Evolutionary conservation across 169 alveolate species (phyloP).

Genomic region (Plasmodium adleri): DNA sequence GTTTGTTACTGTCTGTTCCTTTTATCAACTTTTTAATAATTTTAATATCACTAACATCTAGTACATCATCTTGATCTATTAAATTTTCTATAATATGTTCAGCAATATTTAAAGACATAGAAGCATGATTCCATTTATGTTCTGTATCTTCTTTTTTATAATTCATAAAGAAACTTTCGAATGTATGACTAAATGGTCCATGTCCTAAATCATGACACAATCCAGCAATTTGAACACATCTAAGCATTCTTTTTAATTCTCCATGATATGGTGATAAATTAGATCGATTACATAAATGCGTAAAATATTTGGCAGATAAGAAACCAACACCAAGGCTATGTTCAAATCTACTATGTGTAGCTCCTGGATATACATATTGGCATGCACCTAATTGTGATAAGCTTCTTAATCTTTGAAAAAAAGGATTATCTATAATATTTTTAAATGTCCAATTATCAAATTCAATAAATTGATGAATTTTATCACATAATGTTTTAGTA

Average conservation of each 20-base stretch:
- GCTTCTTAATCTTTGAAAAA: slow-evolving; percentile 90
- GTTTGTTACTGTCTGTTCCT: slow-evolving; percentile 40
- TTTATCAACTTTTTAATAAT: slow-evolving; percentile 45
- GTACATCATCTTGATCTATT: slow-evolving; percentile 73
- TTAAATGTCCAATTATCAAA: slow-evolving; percentile 81
- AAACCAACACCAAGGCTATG: slow-evolving; percentile 93
- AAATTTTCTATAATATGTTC: slow-evolving; percentile 77
- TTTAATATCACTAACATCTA: slow-evolving; percentile 60
- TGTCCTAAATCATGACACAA: slow-evolving; percentile 95
- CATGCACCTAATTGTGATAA: slow-evolving; percentile 90
- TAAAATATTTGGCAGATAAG: slow-evolving; percentile 86
- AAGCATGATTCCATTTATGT: slow-evolving; percentile 83
- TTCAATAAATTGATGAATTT: slow-evolving; percentile 79
- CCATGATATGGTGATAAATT: slow-evolving; percentile 50
- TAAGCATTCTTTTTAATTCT: slow-evolving; percentile 77
- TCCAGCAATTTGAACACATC: slow-evolving; percentile 90
- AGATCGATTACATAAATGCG: slow-evolving; percentile 76
- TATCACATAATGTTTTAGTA: slow-evolving; percentile 67
- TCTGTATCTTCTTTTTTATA: slow-evolving; percentile 50
- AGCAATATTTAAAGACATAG: slow-evolving; percentile 82
- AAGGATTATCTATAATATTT: slow-evolving; percentile 89
- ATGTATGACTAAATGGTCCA: slow-evolving; percentile 93
- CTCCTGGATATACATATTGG: slow-evolving; percentile 91
- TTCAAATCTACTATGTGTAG: slow-evolving; percentile 92
- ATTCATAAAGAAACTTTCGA: slow-evolving; percentile 83